phyloP scores from a whole-genome alignment of 768 basidiomycete genomes.

The Lanmaoa pseudosensibilis region DNA sequence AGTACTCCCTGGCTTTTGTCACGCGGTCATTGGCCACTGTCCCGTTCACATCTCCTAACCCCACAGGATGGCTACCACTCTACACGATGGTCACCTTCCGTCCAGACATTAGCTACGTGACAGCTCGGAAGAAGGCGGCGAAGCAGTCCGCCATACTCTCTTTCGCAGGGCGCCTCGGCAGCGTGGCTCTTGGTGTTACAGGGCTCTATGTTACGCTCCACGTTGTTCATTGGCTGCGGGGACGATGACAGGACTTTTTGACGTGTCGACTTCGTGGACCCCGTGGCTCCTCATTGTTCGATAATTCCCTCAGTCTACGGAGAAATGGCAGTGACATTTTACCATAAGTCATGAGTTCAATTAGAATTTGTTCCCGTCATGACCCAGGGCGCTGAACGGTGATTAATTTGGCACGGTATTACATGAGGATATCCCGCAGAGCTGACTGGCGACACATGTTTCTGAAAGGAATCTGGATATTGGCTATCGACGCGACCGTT shows the following conservation, averaged over 20 bases:
- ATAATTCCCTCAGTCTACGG: constrained; percentile 31
- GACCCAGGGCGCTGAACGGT: constrained; percentile 30
- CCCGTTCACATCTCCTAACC: constrained; percentile 59
- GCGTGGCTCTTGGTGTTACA: constrained; percentile 42
- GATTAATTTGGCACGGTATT: constrained; percentile 34
- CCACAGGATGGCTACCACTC: constrained; percentile 84
- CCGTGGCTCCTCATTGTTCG: constrained; percentile 28
- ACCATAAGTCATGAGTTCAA: constrained; percentile 21
- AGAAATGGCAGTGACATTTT: constrained; percentile 21
- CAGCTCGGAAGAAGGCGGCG: constrained; percentile 67
- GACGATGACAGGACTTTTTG: constrained; percentile 15
- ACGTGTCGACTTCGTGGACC: constrained; percentile 33
- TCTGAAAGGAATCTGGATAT: constrained; percentile 20
- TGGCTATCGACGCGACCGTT: constrained; percentile 21
- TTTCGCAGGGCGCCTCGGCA: constrained; percentile 48
- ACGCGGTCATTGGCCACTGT: constrained; percentile 46
- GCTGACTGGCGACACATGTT: constrained; percentile 25
- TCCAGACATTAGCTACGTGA: constrained; percentile 89
- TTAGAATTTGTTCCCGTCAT: constrained; percentile 19
- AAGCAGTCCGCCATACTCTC: constrained; percentile 68
- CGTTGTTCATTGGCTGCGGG: constrained; percentile 21
- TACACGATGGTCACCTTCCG: constrained; percentile 99
- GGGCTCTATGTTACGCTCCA: constrained; percentile 38
- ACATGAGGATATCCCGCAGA: constrained; percentile 36
- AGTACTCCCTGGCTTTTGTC: constrained; percentile 47